Evolutionary conservation across 768 basidiomycete genomes (phyloP), one percentile per base, ranked within the genome.

Genomic region (Antrodiella citrinella): DNA sequence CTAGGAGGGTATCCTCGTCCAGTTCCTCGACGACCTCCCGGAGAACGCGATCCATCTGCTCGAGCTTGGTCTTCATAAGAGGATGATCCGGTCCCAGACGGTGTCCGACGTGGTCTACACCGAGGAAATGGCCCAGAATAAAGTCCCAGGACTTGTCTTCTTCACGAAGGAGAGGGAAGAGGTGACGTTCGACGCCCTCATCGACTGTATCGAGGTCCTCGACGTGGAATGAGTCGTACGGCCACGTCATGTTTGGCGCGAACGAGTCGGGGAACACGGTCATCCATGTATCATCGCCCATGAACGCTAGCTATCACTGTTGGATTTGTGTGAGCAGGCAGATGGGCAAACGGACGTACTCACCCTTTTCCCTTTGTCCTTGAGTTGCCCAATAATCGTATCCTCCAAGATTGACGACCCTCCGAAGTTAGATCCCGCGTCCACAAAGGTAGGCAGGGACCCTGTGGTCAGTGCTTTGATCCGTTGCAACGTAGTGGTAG

Each of bases 221-320:
- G 52, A 99, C 96, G 65, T 98, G 93, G 75, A 99, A 98, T 0
- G 93, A 96, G 66, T 96, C 94, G 62, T 82, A 98, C 0, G 94
- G 85, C 61, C 81, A 86, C 1, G 85, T 74, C 73, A 87, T 81
- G 59, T 88, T 82, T 12, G 71, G 65, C 23, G 76, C 72, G 57
- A 97, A 92, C 3, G 80, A 69, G 47, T 77, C 69, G 0, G 94
- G 91, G 61, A 93, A 99, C 11, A 94, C 78, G 1, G 83, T 78
- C 66, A 87, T 79, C 96, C 96, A 99, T 0, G 96, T 99, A 64
- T 98, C 92, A 60, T 98, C 95, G 0, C 96, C 95, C 82, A 91
- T 91, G 63, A 97, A 86, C 1, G 86, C 90, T 47, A 90, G 68
- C 77, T 87, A 71, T 51, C 61, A 61, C 59, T 67, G 50, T 21